These are phyloP conservation scores for Polymyxa betae DNA, from an alignment of 208 protist species.

Conservation along the genomic window DNA sequence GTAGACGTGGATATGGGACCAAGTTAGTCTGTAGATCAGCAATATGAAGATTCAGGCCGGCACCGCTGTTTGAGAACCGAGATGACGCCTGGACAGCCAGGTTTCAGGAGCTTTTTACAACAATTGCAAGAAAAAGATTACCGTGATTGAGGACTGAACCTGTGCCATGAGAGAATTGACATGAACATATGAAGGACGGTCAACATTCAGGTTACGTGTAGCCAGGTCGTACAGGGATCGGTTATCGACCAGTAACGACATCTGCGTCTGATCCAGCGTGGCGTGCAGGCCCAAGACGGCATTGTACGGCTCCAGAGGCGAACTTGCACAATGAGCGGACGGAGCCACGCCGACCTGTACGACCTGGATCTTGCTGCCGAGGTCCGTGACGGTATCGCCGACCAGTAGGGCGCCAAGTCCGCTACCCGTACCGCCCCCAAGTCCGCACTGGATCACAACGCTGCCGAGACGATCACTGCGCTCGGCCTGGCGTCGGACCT, in stretches of 20 bases:
- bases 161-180: conserved; percentile 93
- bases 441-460: conserved; percentile 71
- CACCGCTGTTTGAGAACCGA: conserved; percentile 89
- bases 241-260: conserved; percentile 91
- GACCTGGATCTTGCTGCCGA: conserved; percentile 75
- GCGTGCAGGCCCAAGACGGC: conserved; percentile 89
- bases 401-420: conserved; percentile 71
- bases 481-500: conserved; percentile 72
- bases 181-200: conserved; percentile 88
- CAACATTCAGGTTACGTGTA: conserved; percentile 86
- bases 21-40: conserved; percentile 96
- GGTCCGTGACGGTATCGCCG: conserved; percentile 70
- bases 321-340: conserved; percentile 89
- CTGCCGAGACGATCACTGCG: conserved; percentile 69
- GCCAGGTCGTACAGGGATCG: conserved; percentile 92
- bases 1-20: conserved; percentile 94
- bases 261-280: conserved; percentile 88
- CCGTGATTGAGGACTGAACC: conserved; percentile 90
- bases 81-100: background rate
- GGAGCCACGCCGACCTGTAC: conserved; percentile 88
- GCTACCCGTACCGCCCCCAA: conserved; percentile 75
- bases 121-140: conserved; percentile 79
- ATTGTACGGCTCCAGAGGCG: conserved; percentile 97
- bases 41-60: conserved; percentile 91
- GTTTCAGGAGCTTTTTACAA: too few species aligned